Evolutionary conservation across 2,329 filamentous ascomycete species (phyloP).

Genomic region (Aspergillus amoenus): DNA sequence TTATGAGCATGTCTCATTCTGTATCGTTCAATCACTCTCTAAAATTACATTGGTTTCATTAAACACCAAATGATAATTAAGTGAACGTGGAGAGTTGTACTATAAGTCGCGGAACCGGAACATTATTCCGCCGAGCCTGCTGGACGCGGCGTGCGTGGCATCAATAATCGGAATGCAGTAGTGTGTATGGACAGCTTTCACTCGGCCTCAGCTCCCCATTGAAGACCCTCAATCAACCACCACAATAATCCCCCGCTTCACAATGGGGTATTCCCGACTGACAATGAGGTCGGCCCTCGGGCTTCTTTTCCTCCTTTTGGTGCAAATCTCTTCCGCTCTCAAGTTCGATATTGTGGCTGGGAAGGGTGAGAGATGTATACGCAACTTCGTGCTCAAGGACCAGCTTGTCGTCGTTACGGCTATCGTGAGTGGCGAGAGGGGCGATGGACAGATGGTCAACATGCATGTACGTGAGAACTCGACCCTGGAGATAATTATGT

Average conservation of each 20-base stretch:
- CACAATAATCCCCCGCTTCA: conserved; percentile 17
- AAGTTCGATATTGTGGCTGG: conserved; percentile 89
- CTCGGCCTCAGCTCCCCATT: conserved; percentile 19
- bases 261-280: conserved; percentile 33
- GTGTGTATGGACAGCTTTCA: conserved; percentile 26
- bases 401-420: conserved; percentile 95
- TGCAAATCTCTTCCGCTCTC: conserved; percentile 60
- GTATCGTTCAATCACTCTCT: not conserved
- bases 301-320: conserved; percentile 35
- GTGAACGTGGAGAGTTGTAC: not conserved
- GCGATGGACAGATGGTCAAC: conserved; percentile 90
- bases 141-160: conserved; percentile 38
- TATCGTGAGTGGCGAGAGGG: conserved; percentile 78
- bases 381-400: conserved; percentile 91
- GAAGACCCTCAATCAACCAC: conserved; percentile 16
- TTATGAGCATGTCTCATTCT: too few species aligned
- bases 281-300: conserved; percentile 32
- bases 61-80: not conserved
- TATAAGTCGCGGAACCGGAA: conserved; percentile 20
- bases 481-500: not conserved
- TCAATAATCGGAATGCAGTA: conserved; percentile 24
- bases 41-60: not conserved
- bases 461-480: conserved; percentile 68
- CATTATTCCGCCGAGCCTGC: conserved; percentile 30
- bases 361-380: conserved; percentile 81